Conservation (phyloP, 2,329 filamentous ascomycete species). For the Aspergillus hortae region DNA sequence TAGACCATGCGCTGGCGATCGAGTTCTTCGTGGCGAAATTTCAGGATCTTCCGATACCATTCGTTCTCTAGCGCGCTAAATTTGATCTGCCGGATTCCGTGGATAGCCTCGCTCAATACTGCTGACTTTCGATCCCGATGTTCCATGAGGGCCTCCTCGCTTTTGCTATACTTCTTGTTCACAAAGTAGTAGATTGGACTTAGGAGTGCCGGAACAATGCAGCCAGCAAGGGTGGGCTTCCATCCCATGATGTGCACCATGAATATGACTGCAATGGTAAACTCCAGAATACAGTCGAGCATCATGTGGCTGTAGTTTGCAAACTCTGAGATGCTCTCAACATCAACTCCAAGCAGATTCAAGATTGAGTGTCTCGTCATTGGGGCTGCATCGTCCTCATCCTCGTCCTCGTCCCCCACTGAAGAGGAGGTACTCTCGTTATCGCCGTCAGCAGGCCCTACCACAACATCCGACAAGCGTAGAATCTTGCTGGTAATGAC, state of each 20-base stretch:
- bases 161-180: conserved; percentile 60
- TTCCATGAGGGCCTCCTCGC: conserved; percentile 70
- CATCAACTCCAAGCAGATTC: conserved; percentile 72
- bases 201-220: conserved; percentile 60
- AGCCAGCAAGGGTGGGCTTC: conserved; percentile 62
- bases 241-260: conserved; percentile 66
- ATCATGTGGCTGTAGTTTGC: conserved; percentile 62
- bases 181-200: conserved; percentile 66
- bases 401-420: conserved; percentile 20
- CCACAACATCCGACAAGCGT: conserved; percentile 64
- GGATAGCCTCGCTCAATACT: conserved; percentile 69
- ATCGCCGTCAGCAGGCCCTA: conserved; percentile 31
- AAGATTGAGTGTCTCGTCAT: conserved; percentile 57
- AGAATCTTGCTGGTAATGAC: conserved; percentile 72
- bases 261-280: conserved; percentile 63
- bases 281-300: conserved; percentile 58
- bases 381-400: conserved; percentile 49
- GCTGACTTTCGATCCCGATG: conserved; percentile 69
- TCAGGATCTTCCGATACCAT: conserved; percentile 67
- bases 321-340: conserved; percentile 65
- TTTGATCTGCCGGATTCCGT: conserved; percentile 79
- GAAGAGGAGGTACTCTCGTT: conserved; percentile 16
- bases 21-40: conserved; percentile 64
- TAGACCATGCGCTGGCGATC: conserved; percentile 63
- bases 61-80: conserved; percentile 71